A percentile compares a stretch with the other conserved stretches of the same genome.
phyloP scores from a whole-genome alignment of 108 stramenopile genomes.

The Asterionellopsis glacialis region DNA sequence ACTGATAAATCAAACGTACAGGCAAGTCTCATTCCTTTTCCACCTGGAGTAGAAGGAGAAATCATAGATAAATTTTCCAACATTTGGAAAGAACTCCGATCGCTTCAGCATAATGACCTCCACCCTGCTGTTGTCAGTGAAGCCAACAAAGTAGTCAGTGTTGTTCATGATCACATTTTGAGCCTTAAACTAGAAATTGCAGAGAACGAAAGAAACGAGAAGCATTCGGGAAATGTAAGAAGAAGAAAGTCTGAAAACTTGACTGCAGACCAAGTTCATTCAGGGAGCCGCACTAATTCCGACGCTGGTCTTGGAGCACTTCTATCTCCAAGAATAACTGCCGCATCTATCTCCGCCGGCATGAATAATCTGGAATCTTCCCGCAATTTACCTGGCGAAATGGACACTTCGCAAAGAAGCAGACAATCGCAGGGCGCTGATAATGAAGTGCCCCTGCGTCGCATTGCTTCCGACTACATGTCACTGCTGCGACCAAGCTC shows the following conservation, averaged over 20 bases:
- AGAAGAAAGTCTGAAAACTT: slow-evolving; percentile 5
- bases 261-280: neutral
- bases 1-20: neutral
- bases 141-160: slow-evolving; percentile 55
- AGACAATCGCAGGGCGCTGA: too few species aligned
- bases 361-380: too few species aligned
- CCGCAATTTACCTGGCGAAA: too few species aligned
- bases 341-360: too few species aligned
- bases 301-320: neutral
- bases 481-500: neutral
- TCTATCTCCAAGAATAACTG: neutral
- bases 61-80: slow-evolving; percentile 42
- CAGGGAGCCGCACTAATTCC: too few species aligned
- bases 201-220: slow-evolving; percentile 9
- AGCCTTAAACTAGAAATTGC: slow-evolving; percentile 28
- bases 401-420: too few species aligned
- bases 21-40: slow-evolving; percentile 26
- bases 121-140: slow-evolving; percentile 60
- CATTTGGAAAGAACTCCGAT: slow-evolving; percentile 69
- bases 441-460: slow-evolving; percentile 9
- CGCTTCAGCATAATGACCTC: slow-evolving; percentile 68
- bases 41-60: slow-evolving; percentile 32
- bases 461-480: slow-evolving; percentile 13
- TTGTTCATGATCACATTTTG: slow-evolving; percentile 70
- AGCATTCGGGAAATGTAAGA: slow-evolving; percentile 3